Evolutionary conservation across 2,329 filamentous ascomycete genomes (phyloP).

Genomic region (Diaporthe vexans): DNA sequence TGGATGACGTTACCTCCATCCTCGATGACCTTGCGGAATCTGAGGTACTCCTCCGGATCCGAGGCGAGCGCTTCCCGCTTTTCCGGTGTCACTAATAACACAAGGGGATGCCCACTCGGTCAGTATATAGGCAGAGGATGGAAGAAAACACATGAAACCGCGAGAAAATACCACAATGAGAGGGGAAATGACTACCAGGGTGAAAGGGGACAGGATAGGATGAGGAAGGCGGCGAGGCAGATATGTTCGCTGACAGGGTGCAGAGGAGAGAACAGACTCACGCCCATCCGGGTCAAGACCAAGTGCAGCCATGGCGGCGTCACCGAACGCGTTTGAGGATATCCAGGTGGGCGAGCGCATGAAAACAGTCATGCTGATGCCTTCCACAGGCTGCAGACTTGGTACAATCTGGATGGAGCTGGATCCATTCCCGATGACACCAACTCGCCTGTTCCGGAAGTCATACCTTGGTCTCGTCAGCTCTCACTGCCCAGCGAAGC

Average conservation of each 20-base stretch:
- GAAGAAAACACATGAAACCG: background rate
- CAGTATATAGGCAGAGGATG: background rate
- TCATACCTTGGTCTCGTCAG: constrained; percentile 54
- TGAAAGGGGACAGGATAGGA: too few species aligned
- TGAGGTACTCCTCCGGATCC: constrained; percentile 55
- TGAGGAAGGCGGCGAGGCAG: background rate
- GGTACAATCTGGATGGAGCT: constrained; percentile 68
- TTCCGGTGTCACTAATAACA: constrained; percentile 53
- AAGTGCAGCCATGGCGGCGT: constrained; percentile 58
- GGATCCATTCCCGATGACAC: constrained; percentile 66
- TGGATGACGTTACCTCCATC: constrained; percentile 58
- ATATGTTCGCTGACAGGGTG: background rate
- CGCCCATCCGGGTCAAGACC: constrained; percentile 58
- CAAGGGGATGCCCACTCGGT: background rate
- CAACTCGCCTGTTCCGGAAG: constrained; percentile 62
- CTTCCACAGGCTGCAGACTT: constrained; percentile 59
- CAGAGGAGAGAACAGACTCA: constrained; percentile 46
- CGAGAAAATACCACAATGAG: too few species aligned
- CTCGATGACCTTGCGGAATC: constrained; percentile 61
- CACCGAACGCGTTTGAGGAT: constrained; percentile 60
- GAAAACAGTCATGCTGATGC: constrained; percentile 59
- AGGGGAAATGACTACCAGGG: too few species aligned
- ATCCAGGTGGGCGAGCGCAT: constrained; percentile 65
- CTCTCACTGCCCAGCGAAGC: background rate
- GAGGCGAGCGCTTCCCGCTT: constrained; percentile 53